These are phyloP conservation scores for Capronia coronata DNA, from an alignment of 2,329 filamentous ascomycete genomes.

Conservation along the genomic window DNA sequence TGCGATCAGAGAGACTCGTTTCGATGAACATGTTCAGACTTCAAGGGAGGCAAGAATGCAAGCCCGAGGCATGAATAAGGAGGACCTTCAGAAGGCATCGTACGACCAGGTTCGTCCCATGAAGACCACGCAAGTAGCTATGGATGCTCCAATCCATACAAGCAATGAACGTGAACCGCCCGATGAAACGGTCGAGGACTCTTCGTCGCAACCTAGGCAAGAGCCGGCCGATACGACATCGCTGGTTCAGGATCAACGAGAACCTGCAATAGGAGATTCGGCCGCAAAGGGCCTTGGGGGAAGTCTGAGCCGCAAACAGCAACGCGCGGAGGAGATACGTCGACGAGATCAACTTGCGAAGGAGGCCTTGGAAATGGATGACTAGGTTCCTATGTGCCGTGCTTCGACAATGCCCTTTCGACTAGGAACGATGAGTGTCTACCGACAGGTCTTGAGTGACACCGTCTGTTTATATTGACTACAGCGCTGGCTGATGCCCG, in stretches of 20 bases:
- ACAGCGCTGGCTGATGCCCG: too few relatives aligned
- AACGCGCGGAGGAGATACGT: conserved; percentile 17
- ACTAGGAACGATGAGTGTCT: too few relatives aligned
- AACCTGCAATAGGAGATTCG: too few relatives aligned
- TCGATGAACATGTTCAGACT: not conserved
- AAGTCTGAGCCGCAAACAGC: conserved; percentile 1
- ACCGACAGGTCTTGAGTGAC: too few relatives aligned
- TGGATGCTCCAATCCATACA: too few relatives aligned
- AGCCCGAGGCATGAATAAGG: too few relatives aligned
- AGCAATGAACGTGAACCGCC: not conserved
- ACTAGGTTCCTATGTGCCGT: not conserved
- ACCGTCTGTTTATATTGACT: too few relatives aligned
- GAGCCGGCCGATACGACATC: not conserved
- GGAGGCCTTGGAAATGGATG: conserved; percentile 19
- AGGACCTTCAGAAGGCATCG: too few relatives aligned
- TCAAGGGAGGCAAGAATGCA: not conserved
- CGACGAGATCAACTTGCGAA: conserved; percentile 18
- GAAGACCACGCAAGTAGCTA: too few relatives aligned
- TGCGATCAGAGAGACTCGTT: not conserved
- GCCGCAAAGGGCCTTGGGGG: not conserved
- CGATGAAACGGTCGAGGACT: not conserved
- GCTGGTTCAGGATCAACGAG: not conserved
- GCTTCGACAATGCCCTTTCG: too few relatives aligned
- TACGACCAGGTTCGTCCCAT: too few relatives aligned
- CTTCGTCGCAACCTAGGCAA: not conserved